Base-by-base conservation (phyloP, 225 moss, liverwort and hornwort species). In the Antitrichia curtipendula region DNA sequence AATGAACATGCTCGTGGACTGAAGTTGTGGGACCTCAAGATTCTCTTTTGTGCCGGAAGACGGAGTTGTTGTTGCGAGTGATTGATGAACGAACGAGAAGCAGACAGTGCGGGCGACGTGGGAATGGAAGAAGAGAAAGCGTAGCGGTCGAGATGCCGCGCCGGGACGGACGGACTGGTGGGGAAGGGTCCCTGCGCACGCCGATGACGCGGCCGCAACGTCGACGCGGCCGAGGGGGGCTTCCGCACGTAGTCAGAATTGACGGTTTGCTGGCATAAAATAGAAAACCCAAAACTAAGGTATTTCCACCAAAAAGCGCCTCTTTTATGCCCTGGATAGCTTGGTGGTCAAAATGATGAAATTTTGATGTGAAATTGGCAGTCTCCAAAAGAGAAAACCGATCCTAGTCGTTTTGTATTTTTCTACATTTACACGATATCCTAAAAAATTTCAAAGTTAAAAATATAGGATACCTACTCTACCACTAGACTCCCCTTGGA, bases 271-370 rank as follows among this genome's bases (percentile, higher is more conserved):
- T 36, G 75, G 52, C 22, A 36, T 8, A 9, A 36, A 52, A 31
- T 17, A 29, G 36, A 73, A 47, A 45, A 28, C 29, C 28, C 45
- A 29, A 45, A 72, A 45, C 18, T 28, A 72, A 45, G 45, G 4
- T 27, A 41, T 71, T 43, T 6, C 3, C 6, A 28, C 10, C 3
- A 9, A 27, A 72, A 45, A 45, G 47, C 3, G 4, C 4, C 2
- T 0, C 14, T 70, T 45, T 16, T 45, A 10, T 0, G 4, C 21
- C 27, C 24, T 0, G 5, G 2, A 8, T 8, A 13, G 2, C 5
- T 8, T 34, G 34, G 13, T 50, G 19, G 47, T 49, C 3, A 34
- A 8, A 52, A 75, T 0, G 0, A 75, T 75, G 13, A 20, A 75
- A 21, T 34, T 75, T 75, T 50, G 20, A 32, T 13, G 5, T 50